Base-by-base conservation (phyloP, 345 rosid species). In the Abelmoschus esculentus region DNA sequence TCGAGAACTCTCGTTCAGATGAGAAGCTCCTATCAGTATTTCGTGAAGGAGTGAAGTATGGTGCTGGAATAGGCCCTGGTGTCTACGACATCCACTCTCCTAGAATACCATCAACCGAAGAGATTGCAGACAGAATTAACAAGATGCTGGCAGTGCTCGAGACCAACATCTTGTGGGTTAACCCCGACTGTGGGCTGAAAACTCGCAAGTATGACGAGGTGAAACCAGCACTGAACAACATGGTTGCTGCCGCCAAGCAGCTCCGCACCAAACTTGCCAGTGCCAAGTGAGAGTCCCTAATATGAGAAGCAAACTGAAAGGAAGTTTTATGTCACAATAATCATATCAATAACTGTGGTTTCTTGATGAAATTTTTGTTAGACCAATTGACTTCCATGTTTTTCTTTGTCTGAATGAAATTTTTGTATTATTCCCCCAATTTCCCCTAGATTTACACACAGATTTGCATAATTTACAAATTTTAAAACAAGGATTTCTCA, bases 61-160 rank as follows among this genome's bases (percentile, higher is more conserved):
- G 96, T 69, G 97, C 98, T 49, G 98, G 98, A 53, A 93, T 93
- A 15, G 97, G 98, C 22, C 98, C 98, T 4, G 97, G 98, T 60
- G 98, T 93, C 26, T 93, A 91, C 13, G 98, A 93, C 75, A 93
- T 93, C 79, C 98, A 90, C 86, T 93, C 97, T 32, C 98, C 97
- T 0, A 93, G 98, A 83, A 91, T 93, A 83, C 98, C 97, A 75
- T 87, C 98, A 1, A 79, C 90, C 0, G 98, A 91, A 53, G 98
- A 93, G 73, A 93, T 93, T n/a, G 98, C 97, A 2, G 98, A 93
- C 84, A 83, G 97, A 55, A 76, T 89, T 56, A 89, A 93, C 88
- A 93, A 93, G 83, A 93, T 93, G 98, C 97, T 93, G 72, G 96
- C 97, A 0, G 97, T 90, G 49, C 89, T 90, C 0, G 97, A 90